Evolutionary conservation across 176 grass and related monocot genomes (phyloP).

Genomic region (Typha latifolia): DNA sequence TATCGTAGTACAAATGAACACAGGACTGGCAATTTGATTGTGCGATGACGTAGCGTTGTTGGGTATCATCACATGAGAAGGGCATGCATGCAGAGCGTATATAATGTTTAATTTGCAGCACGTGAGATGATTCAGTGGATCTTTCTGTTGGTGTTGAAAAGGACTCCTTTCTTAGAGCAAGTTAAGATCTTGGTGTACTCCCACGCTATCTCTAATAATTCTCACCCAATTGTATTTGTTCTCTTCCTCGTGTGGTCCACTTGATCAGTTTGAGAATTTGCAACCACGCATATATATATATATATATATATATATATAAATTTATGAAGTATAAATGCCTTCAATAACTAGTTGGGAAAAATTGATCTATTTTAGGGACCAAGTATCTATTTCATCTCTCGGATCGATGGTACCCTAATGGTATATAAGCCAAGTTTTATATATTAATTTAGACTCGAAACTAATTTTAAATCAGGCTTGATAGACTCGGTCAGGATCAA

Average conservation of each 20-base stretch:
- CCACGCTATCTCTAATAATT: slow-evolving; percentile 13
- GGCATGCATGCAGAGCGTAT: not conserved
- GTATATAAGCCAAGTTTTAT: too few species aligned
- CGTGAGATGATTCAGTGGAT: slow-evolving; percentile 19
- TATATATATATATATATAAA: too few species aligned
- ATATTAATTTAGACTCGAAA: too few species aligned
- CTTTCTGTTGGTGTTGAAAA: slow-evolving; percentile 30
- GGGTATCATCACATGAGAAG: not conserved
- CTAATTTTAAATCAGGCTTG: too few species aligned
- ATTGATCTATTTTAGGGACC: too few species aligned
- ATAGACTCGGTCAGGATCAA: too few species aligned
- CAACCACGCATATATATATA: too few species aligned
- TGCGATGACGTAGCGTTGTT: not conserved
- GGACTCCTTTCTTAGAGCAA: not conserved
- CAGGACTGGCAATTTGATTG: not conserved
- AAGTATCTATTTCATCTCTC: too few species aligned
- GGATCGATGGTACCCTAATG: too few species aligned
- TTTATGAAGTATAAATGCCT: too few species aligned
- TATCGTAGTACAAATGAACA: not conserved
- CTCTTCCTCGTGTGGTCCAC: not conserved
- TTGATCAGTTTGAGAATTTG: not conserved
- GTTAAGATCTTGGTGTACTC: too few species aligned
- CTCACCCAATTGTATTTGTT: slow-evolving; percentile 12
- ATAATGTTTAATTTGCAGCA: slow-evolving; percentile 12
- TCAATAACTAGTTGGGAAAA: too few species aligned